Base-by-base conservation (phyloP, 192 early-diverging fungal genomes). In the Linnemannia zychae region DNA sequence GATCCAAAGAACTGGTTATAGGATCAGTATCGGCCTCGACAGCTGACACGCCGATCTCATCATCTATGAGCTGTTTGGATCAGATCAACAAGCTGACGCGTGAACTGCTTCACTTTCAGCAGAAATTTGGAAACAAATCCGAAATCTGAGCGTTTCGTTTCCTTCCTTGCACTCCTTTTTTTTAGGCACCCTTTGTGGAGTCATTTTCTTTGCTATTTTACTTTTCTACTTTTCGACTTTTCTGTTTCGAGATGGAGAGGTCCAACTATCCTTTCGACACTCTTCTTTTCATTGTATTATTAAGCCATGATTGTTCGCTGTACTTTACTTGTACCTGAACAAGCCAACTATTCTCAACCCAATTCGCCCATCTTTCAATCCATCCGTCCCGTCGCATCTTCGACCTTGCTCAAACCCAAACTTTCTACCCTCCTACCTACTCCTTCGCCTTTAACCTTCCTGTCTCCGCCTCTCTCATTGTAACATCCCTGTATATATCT, bases 51-150 rank as follows among this genome's bases (percentile, higher is more conserved):
- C 7, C 20, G 9, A 22, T 4, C 17, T 48, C n/a, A 38, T 38
- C 68, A n/a, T 1, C 38, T 46, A 66, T 66, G 6, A 78, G 76
- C 1, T 75, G 82, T 24, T 57, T 91, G 24, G 90, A 90, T 48
- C 77, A 90, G 53, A 88, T 91, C 82, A 79, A 90, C 72, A 81
- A 78, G 36, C 82, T 91, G 18, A 81, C 88, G 7, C 73, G 78
- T 7, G 89, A 90, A 65, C 18, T 91, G 71, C 73, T 89, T 15
- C 87, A 76, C 36, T 91, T 91, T 71, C 89, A 91, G 65, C 76
- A 80, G 15, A 86, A 75, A n/a, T 91, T 86, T 79, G 89, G 85
- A 1, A 11, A n/a, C 12, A n/a, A 72, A 7, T 38, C 49, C 4
- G 77, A 78, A 0, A n/a, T 69, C 13, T 63, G 24, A 63, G 11